A percentile compares a stretch with the other conserved stretches of the same genome.
Evolutionary conservation across 108 stramenopile genomes (phyloP).

Genomic region (Seminavis robusta): DNA sequence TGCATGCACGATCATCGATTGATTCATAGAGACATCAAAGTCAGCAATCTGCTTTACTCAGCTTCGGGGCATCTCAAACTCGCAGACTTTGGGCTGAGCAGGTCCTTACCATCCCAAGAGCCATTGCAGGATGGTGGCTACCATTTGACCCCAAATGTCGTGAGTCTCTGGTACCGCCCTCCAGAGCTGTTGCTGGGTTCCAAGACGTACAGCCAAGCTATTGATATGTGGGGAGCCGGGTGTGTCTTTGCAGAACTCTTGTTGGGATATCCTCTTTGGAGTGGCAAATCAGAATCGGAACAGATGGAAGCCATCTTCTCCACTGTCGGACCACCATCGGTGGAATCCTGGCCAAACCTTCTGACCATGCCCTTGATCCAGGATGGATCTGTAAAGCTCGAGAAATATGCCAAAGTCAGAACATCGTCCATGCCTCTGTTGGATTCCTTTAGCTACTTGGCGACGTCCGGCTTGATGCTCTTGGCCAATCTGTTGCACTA

Average conservation of each 20-base stretch:
- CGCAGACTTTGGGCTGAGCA: conserved; percentile 89
- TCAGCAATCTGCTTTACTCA: conserved; percentile 70
- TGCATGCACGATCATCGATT: conserved; percentile 58
- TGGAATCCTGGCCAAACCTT: neutral
- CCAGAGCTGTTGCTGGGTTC: conserved; percentile 76
- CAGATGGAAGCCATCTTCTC: conserved; percentile 59
- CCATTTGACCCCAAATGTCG: conserved; percentile 83
- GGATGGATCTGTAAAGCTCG: neutral
- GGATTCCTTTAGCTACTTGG: neutral
- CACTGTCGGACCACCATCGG: conserved; percentile 37
- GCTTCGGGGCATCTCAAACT: conserved; percentile 46
- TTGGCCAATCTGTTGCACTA: conserved; percentile 41
- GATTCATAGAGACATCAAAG: conserved; percentile 85
- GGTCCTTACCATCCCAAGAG: no score
- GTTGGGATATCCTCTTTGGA: conserved; percentile 70
- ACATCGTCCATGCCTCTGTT: conserved; percentile 6
- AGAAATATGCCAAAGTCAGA: conserved; percentile 57
- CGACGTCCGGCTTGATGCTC: neutral
- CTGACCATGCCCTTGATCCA: neutral
- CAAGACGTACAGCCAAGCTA: conserved; percentile 49
- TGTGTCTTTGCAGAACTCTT: conserved; percentile 88
- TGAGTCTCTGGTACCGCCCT: conserved; percentile 90
- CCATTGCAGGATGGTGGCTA: conserved; percentile 23
- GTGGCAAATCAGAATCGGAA: conserved; percentile 61
- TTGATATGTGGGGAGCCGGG: conserved; percentile 86